Base-by-base conservation (phyloP, 768 basidiomycete species). In the Rhodocollybia butyracea region DNA sequence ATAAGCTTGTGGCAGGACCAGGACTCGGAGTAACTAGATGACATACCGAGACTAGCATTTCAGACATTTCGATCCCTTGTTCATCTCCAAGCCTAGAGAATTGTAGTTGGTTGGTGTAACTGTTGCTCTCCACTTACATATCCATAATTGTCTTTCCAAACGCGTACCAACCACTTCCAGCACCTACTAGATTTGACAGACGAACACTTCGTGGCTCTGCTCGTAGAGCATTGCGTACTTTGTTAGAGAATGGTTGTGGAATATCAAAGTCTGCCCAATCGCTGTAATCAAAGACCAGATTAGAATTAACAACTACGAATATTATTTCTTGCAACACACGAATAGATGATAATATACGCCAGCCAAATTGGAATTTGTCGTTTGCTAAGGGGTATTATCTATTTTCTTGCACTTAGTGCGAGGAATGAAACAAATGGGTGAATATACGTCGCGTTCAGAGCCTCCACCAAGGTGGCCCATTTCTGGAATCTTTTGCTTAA, bases 391-490 rank as follows among this genome's bases (percentile, higher is more conserved):
- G 84, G 77, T 57, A 86, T 82, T 55, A 98, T 91, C 94, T 97
- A 47, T 56, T 38, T 22, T 15, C 52, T 39, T 31, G 17, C 62
- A 51, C 64, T 5, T 15, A 22, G n/a, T 60, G 31, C 29, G 56
- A 21, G 17, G 43, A 39, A 26, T 43, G 59, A 52, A 56, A 56
- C 38, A 46, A 46, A 29, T 39, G n/a, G 47, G 32, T 54, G 22
- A 34, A 68, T 86, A 62, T 73, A 88, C 94, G 69, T 96, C 87
- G 66, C 83, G 83, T 41, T 94, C 90, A 52, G 81, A 82, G 24
- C 92, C 91, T 45, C 92, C 91, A 42, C 90, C 91, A 11, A 97
- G 80, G 66, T 96, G 91, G 2, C 94, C 94, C 77, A 97, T 85
- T 58, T 86, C 84, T 6, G 86, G 83, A 17, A 97, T 85, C 55